Evolutionary conservation across 352 stramenopile genomes (phyloP).

Genomic region (Phytophthora pinifolia): DNA sequence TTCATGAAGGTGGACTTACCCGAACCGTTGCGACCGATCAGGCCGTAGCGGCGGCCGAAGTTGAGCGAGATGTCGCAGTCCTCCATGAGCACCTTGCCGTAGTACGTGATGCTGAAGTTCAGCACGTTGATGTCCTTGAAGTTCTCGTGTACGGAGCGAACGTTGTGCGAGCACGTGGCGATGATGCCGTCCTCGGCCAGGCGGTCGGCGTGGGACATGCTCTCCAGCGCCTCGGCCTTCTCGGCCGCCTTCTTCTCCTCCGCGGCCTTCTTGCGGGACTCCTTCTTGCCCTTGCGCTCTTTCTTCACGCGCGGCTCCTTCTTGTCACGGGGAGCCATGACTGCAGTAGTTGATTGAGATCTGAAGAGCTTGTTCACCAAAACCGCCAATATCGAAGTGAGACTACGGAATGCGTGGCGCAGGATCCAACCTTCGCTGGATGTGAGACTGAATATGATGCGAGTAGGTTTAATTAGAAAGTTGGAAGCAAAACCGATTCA

Average conservation of each 20-base stretch:
- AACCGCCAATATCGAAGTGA: slow-evolving; percentile 38
- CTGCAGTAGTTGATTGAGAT: slow-evolving; percentile 13
- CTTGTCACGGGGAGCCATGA: slow-evolving; percentile 26
- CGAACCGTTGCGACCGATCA: slow-evolving; percentile 96
- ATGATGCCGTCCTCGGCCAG: slow-evolving; percentile 95
- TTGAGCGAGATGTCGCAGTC: slow-evolving; percentile 97
- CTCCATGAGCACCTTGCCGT: slow-evolving; percentile 95
- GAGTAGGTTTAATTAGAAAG: no score
- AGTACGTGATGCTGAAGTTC: slow-evolving; percentile 97
- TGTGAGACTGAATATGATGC: slow-evolving; percentile 1
- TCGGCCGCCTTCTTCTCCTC: slow-evolving; percentile 82
- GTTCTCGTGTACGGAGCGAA: slow-evolving; percentile 92
- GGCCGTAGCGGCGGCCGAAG: slow-evolving; percentile 96
- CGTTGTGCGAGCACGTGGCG: slow-evolving; percentile 94
- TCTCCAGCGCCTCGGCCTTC: slow-evolving; percentile 55
- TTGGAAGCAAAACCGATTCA: background rate
- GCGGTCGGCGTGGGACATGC: slow-evolving; percentile 85
- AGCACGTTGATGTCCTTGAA: slow-evolving; percentile 98
- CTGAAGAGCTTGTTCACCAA: slow-evolving; percentile 24
- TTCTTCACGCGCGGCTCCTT: slow-evolving; percentile 74
- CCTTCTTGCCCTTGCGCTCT: slow-evolving; percentile 80
- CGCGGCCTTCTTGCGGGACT: slow-evolving; percentile 69
- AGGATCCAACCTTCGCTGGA: slow-evolving; percentile 16
- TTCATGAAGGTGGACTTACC: slow-evolving; percentile 98
- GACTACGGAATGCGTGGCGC: slow-evolving; percentile 17